Evolutionary conservation across 148 eudicot species (phyloP).

Genomic region (Fallopia convolvulus): DNA sequence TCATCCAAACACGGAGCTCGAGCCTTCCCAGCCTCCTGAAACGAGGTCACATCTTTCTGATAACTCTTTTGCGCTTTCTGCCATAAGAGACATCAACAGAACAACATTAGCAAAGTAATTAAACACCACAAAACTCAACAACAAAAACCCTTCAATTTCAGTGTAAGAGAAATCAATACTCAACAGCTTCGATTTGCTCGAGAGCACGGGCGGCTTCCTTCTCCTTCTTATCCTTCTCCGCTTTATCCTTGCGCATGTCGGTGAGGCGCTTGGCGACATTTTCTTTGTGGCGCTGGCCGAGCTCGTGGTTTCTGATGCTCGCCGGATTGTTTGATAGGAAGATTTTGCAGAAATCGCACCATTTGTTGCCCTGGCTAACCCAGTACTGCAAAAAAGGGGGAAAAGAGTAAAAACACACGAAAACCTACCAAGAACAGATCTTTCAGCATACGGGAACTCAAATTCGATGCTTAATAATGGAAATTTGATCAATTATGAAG

Average conservation of each 20-base stretch:
- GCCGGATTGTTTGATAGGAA: conserved; percentile 71
- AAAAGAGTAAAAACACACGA: not conserved
- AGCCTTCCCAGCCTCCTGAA: conserved; percentile 47
- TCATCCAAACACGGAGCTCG: conserved; percentile 42
- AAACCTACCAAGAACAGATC: not conserved
- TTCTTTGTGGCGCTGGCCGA: conserved; percentile 86
- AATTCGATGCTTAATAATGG: not conserved
- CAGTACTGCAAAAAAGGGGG: conserved; percentile 56
- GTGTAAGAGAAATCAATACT: conserved; percentile 15
- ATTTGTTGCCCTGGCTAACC: conserved; percentile 98
- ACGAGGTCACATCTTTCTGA: conserved; percentile 69
- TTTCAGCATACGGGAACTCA: not conserved
- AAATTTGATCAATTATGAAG: not conserved
- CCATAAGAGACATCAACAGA: not conserved
- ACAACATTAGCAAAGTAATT: not conserved
- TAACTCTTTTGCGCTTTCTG: conserved; percentile 94
- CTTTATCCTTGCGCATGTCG: conserved; percentile 77
- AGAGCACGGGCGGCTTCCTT: conserved; percentile 59
- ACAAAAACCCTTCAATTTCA: not conserved
- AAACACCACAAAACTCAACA: not conserved
- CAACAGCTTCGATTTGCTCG: conserved; percentile 89
- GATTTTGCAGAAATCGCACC: conserved; percentile 95
- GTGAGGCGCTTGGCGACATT: conserved; percentile 67
- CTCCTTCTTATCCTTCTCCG: conserved; percentile 66
- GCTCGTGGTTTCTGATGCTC: conserved; percentile 85